These are phyloP conservation scores for Dipteronia dyeriana DNA, from an alignment of 345 rosid genomes.

Conservation along the genomic window DNA sequence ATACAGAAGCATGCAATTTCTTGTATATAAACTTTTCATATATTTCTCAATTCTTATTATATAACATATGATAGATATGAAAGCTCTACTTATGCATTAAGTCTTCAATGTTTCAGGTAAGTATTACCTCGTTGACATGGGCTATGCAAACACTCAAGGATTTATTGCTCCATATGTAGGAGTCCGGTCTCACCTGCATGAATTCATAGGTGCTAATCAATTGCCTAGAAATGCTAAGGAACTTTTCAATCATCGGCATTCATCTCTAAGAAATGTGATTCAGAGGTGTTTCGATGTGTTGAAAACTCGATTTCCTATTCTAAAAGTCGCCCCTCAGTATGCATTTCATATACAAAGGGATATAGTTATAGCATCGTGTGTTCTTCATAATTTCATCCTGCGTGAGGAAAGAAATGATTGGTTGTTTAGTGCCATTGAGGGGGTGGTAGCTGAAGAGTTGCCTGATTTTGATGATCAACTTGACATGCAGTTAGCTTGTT, in stretches of 20 bases:
- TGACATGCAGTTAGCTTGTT: slow-evolving; percentile 52
- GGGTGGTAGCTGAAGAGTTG: slow-evolving; percentile 37
- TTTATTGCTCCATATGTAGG: slow-evolving; percentile 78
- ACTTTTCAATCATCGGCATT: slow-evolving; percentile 75
- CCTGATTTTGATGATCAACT: slow-evolving; percentile 52
- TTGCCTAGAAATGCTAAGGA: slow-evolving; percentile 67
- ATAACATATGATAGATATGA: background rate
- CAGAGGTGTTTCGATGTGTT: slow-evolving; percentile 52
- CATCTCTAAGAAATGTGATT: slow-evolving; percentile 51
- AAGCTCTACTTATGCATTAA: background rate
- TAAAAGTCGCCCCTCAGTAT: slow-evolving; percentile 70
- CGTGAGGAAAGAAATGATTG: slow-evolving; percentile 72
- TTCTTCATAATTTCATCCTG: slow-evolving; percentile 66
- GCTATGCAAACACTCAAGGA: slow-evolving; percentile 61
- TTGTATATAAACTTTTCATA: background rate
- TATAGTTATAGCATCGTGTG: slow-evolving; percentile 76
- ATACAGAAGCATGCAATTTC: slow-evolving; percentile 14
- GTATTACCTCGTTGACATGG: slow-evolving; percentile 69
- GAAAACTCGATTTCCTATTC: slow-evolving; percentile 72
- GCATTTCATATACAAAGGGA: slow-evolving; percentile 81
- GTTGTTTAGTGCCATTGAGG: slow-evolving; percentile 53
- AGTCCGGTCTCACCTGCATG: slow-evolving; percentile 50
- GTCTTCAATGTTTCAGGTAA: slow-evolving; percentile 49
- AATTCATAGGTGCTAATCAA: slow-evolving; percentile 64
- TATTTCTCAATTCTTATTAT: background rate